A percentile compares a stretch with the other conserved stretches of the same genome.
Conservation (phyloP, 371 early-diverging fungal species). For the Mortierella sp. region DNA sequence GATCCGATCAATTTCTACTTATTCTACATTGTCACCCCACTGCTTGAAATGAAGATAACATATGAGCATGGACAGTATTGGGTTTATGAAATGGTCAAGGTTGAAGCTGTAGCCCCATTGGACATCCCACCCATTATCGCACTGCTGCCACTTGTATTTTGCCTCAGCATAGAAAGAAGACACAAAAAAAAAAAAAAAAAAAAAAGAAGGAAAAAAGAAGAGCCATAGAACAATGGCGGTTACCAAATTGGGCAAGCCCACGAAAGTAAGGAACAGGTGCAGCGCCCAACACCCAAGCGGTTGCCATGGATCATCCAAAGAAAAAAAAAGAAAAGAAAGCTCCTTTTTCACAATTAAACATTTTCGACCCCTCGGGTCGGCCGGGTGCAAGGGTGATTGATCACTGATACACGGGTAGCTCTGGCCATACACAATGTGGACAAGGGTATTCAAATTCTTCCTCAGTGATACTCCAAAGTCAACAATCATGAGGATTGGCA, state of each 20-base stretch:
- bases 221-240: background rate
- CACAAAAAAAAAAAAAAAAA: too few species aligned
- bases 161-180: too few species aligned
- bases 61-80: background rate
- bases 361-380: slow-evolving; percentile 29
- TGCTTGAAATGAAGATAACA: background rate
- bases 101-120: background rate
- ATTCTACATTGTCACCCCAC: background rate
- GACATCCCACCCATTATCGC: background rate
- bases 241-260: background rate
- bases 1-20: background rate
- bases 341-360: background rate
- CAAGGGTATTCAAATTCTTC: background rate
- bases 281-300: background rate
- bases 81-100: background rate
- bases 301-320: background rate
- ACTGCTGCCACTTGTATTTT: too few species aligned
- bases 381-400: background rate
- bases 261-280: background rate
- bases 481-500: background rate
- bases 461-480: background rate
- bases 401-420: slow-evolving; percentile 4
- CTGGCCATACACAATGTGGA: background rate
- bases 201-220: background rate
- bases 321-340: background rate